Base-by-base conservation (phyloP, 345 rosid species). In the Brassica carinata region DNA sequence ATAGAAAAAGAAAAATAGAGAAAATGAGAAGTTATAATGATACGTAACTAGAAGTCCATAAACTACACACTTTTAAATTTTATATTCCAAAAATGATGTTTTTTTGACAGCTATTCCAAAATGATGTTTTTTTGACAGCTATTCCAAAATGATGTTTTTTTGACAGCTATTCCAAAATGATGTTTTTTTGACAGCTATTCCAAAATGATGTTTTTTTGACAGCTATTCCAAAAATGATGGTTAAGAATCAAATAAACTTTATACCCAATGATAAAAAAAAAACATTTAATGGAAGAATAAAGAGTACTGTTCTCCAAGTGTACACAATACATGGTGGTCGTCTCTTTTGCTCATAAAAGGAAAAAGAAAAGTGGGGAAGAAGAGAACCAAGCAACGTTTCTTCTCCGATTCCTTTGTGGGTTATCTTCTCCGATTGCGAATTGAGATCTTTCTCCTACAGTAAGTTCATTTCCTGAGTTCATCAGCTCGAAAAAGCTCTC, bases 341-440 rank as follows among this genome's bases (percentile, higher is more conserved):
- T 59, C 64, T 26, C 45, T 8, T 71, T 78, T 43, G 73, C 30
- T 69, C 58, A 74, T 74, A 19, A 62, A 43, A 18, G 17, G 18
- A n/a, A 58, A 67, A 74, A 27, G 19, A 79, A 79, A 79, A 79
- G 77, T 73, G 64, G 68, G 62, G 18, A 51, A 34, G 68, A 80
- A 80, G 84, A 81, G 84, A 75, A 71, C 33, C 76, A 17, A 71
- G 5, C 5, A 71, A 81, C 80, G 80, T 64, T 81, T 69, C 69
- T 76, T 61, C 80, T 71, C 55, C 40, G 27, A 51, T 69, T 74
- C 62, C 74, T 40, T 73, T 40, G 19, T 78, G 5, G 10, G 53
- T 43, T 45, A 17, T 34, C 70, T 15, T 0, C 23, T 9, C 18
- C 58, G 58, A 53, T 53, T 53, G 19, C 3, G n/a, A 53, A 53